Evolutionary conservation across 2,329 filamentous ascomycete genomes (phyloP).

Genomic region (Truncatella angustata): DNA sequence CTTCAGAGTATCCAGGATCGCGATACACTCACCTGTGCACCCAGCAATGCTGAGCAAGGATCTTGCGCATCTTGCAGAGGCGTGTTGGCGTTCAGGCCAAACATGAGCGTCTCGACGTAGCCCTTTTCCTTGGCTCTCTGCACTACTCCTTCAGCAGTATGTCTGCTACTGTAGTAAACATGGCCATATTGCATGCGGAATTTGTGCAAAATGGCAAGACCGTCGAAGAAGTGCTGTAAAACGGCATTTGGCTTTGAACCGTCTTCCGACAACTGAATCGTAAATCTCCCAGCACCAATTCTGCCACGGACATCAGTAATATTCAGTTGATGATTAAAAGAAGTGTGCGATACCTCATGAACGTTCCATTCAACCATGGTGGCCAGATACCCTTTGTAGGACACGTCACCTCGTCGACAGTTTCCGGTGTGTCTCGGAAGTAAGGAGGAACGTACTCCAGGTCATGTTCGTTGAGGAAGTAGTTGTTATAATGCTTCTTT

Average conservation of each 20-base stretch:
- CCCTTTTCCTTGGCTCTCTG: slow-evolving; percentile 13
- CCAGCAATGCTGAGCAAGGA: slow-evolving; percentile 14
- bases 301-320: neutral
- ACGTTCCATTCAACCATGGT: slow-evolving; percentile 14
- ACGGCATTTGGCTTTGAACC: slow-evolving; percentile 16
- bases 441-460: slow-evolving; percentile 14
- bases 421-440: slow-evolving; percentile 15
- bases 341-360: slow-evolving; percentile 10
- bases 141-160: slow-evolving; percentile 15
- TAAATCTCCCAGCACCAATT: slow-evolving; percentile 13
- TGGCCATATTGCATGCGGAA: slow-evolving; percentile 12
- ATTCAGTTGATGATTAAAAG: neutral
- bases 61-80: slow-evolving; percentile 13
- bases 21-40: slow-evolving; percentile 12
- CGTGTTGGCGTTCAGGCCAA: slow-evolving; percentile 15
- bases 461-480: slow-evolving; percentile 13
- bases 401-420: slow-evolving; percentile 11
- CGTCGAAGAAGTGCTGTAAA: slow-evolving; percentile 17
- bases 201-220: slow-evolving; percentile 15
- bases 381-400: slow-evolving; percentile 12
- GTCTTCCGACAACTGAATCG: slow-evolving; percentile 14
- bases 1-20: neutral
- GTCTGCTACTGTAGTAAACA: slow-evolving; percentile 14
- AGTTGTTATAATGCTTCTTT: slow-evolving; percentile 12
- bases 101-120: slow-evolving; percentile 10